Evolutionary conservation across 768 basidiomycete genomes (phyloP), one percentile per base, ranked within the genome.

Genomic region (Trametes cinnabarina): DNA sequence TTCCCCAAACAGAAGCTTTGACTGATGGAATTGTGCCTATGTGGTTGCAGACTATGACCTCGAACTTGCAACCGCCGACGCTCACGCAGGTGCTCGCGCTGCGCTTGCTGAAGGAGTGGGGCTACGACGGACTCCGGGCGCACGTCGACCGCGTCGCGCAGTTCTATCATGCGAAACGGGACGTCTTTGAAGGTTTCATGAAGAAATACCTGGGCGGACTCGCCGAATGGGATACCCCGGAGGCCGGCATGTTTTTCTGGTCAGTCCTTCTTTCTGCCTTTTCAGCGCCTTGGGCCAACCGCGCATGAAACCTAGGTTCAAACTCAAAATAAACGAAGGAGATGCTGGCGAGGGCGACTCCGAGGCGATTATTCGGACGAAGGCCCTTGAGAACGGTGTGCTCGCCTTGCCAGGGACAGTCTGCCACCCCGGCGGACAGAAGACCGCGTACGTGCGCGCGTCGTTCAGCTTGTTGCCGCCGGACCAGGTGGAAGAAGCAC

Each of bases 171-270:
- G 71, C 71, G 62, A 90, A 87, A 72, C 78, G 92, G 55, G 86
- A 92, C 64, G 76, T 85, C 20, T 96, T 97, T 69, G 88, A 92
- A 70, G 70, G 68, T 1, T 86, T 88, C 47, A 84, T 94, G 77
- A 77, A 81, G 66, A 83, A 81, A 66, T 82, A 96, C 70, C 81
- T 97, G n/a, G 74, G 76, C 47, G 92, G 85, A 3, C 76, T 95
- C 30, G 92, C 85, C 17, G 83, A 87, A 70, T 89, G 87, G 87
- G 74, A 68, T 52, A 71, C 76, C 0, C 91, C 90, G 9, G 84
- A 86, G 64, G 84, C 89, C 22, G 90, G 91, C 61, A 90, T 95
- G 90, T 95, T 96, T 77, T 85, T 92, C 70, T 95, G 91, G 89
- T 86, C 39, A 23, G 83, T 76, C 67, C 43, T 69, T 44, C 39